Evolutionary conservation across 2,329 filamentous ascomycete species (phyloP).

Genomic region (Phaeosphaeriaceae sp.): DNA sequence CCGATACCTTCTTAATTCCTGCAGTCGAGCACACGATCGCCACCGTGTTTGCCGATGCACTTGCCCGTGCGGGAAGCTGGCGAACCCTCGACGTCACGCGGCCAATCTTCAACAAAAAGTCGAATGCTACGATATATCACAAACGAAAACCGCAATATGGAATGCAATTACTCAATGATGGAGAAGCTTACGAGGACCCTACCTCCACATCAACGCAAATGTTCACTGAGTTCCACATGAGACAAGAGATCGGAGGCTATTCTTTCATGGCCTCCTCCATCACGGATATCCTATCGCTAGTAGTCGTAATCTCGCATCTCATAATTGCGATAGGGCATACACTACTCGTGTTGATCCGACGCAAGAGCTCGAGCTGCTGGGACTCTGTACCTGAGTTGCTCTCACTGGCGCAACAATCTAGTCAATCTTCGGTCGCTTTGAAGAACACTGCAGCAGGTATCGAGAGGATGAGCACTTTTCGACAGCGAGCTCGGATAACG

Average conservation of each 20-base stretch:
- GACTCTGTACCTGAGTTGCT: neutral
- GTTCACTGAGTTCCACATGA: neutral
- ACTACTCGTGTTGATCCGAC: neutral
- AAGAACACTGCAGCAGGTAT: neutral
- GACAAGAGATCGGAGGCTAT: neutral
- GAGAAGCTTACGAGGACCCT: neutral
- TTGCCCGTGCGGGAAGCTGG: neutral
- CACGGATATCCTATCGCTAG: neutral
- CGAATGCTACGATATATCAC: neutral
- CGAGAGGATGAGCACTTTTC: neutral
- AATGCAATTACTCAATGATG: neutral
- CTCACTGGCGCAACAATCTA: neutral
- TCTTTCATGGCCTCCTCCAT: neutral
- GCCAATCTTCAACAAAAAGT: neutral
- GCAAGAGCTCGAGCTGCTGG: neutral
- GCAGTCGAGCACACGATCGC: neutral
- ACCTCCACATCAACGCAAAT: neutral
- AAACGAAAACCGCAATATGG: neutral
- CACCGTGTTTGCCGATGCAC: neutral
- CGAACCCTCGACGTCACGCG: neutral
- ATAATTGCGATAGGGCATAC: neutral
- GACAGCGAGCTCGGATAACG: neutral
- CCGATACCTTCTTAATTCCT: neutral
- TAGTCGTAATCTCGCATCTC: neutral
- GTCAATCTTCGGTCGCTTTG: neutral